These are phyloP conservation scores for Aspergillus neotritici DNA, from an alignment of 2,329 filamentous ascomycete species.

Conservation along the genomic window DNA sequence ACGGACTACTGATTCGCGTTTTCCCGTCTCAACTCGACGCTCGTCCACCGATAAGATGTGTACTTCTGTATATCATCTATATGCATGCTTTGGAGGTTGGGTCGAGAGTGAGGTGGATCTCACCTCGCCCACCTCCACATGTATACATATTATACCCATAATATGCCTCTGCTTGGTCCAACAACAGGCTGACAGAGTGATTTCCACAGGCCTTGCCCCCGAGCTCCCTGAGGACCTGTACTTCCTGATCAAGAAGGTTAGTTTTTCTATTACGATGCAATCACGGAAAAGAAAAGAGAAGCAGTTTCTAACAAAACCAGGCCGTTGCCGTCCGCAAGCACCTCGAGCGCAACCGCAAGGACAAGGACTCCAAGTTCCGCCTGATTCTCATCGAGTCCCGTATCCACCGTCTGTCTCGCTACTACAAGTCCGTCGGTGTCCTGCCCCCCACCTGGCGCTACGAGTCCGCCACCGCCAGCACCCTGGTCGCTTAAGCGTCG, in stretches of 20 bases:
- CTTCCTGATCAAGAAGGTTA: conserved; percentile 99
- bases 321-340: conserved; percentile 99
- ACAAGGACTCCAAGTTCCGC: conserved; percentile 99
- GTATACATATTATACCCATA: conserved; percentile 16
- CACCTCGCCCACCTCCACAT: background rate
- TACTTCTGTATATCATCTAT: no score
- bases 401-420: conserved; percentile 98
- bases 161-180: conserved; percentile 81
- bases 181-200: conserved; percentile 82
- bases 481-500: conserved; percentile 71
- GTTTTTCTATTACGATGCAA: no score
- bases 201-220: conserved; percentile 87
- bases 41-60: no score
- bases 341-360: conserved; percentile 99
- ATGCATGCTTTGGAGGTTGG: no score
- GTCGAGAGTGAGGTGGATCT: conserved; percentile 25
- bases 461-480: conserved; percentile 94
- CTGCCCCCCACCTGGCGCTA: conserved; percentile 95
- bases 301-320: conserved; percentile 41
- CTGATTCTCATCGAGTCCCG: conserved; percentile 99
- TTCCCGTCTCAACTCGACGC: no score
- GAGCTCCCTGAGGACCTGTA: conserved; percentile 99
- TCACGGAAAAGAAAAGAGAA: background rate
- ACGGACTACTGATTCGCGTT: no score
- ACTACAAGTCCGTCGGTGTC: conserved; percentile 94